Evolutionary conservation across 2,329 filamentous ascomycete species (phyloP).

Genomic region (Dendryphion nanum): DNA sequence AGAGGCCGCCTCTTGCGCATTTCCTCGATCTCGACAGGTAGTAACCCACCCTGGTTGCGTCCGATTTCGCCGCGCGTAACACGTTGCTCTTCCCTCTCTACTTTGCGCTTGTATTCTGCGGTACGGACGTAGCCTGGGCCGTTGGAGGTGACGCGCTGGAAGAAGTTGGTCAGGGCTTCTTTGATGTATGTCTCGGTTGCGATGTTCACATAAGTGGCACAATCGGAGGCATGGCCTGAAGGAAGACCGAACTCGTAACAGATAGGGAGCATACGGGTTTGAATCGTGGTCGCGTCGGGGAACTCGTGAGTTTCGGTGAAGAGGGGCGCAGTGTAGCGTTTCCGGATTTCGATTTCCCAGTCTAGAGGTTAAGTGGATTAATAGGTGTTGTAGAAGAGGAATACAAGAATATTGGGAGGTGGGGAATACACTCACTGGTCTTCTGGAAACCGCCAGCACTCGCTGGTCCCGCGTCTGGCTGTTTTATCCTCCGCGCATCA

Average conservation of each 20-base stretch:
- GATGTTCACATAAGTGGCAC: constrained; percentile 60
- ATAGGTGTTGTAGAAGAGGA: background rate
- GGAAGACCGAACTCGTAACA: constrained; percentile 64
- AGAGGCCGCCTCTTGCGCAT: constrained; percentile 70
- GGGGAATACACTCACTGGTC: constrained; percentile 60
- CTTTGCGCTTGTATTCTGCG: constrained; percentile 70
- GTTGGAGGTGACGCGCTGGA: constrained; percentile 56
- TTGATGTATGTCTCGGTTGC: constrained; percentile 64
- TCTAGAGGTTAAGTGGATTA: constrained; percentile 33
- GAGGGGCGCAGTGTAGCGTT: constrained; percentile 62
- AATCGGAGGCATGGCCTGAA: constrained; percentile 52
- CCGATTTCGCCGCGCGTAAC: constrained; percentile 70
- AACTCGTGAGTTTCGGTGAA: constrained; percentile 63
- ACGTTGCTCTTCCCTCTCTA: constrained; percentile 73
- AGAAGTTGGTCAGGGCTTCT: constrained; percentile 55
- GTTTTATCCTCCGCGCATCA: constrained; percentile 41
- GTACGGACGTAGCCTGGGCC: constrained; percentile 66
- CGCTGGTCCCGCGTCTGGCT: constrained; percentile 62
- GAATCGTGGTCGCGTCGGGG: constrained; percentile 57
- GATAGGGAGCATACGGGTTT: constrained; percentile 61
- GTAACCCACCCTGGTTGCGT: constrained; percentile 71
- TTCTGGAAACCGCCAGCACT: constrained; percentile 71
- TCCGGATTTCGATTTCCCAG: constrained; percentile 65
- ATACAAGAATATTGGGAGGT: no score
- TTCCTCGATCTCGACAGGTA: constrained; percentile 79